Evolutionary conservation across 495 filamentous ascomycete species (phyloP).

Genomic region (Saxophila tyrrhenica): DNA sequence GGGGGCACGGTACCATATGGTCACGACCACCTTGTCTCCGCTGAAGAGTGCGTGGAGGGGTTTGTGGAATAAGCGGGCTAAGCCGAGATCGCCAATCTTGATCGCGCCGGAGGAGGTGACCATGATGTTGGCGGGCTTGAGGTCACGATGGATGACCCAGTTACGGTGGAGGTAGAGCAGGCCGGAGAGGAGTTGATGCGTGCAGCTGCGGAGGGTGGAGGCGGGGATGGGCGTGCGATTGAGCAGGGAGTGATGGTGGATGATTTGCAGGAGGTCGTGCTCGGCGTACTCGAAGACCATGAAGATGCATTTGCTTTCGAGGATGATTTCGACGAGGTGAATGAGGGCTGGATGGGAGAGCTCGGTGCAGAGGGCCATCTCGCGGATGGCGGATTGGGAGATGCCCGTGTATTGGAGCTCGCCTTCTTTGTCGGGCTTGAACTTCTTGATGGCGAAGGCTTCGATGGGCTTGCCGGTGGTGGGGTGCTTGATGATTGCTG

Average conservation of each 20-base stretch:
- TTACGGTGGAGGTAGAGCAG: slow-evolving; percentile 90
- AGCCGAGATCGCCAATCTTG: slow-evolving; percentile 85
- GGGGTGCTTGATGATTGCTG: slow-evolving; percentile 7
- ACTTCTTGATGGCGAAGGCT: slow-evolving; percentile 39
- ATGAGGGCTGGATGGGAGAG: slow-evolving; percentile 84
- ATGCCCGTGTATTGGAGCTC: slow-evolving; percentile 95
- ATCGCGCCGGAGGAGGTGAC: slow-evolving; percentile 83
- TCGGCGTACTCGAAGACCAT: slow-evolving; percentile 99
- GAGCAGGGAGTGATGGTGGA: slow-evolving; percentile 91
- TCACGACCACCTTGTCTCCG: slow-evolving; percentile 97
- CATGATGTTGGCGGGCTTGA: slow-evolving; percentile 98
- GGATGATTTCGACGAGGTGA: slow-evolving; percentile 83
- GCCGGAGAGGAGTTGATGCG: slow-evolving; percentile 90
- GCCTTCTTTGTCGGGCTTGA: slow-evolving; percentile 99
- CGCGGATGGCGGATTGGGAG: slow-evolving; percentile 90
- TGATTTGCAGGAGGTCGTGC: slow-evolving; percentile 93
- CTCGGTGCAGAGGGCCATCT: slow-evolving; percentile 98
- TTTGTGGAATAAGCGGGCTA: slow-evolving; percentile 88
- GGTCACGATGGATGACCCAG: slow-evolving; percentile 93
- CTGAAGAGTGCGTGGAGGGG: slow-evolving; percentile 80
- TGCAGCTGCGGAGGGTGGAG: slow-evolving; percentile 74
- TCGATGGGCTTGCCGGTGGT: slow-evolving; percentile 8
- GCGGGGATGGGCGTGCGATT: slow-evolving; percentile 80
- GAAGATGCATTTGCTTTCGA: slow-evolving; percentile 98
- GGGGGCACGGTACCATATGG: slow-evolving; percentile 97